A percentile compares a stretch with the other conserved stretches of the same genome.
These are phyloP conservation scores for Halophytophthora polymorphica DNA, from an alignment of 352 stramenopile genomes.

Conservation along the genomic window DNA sequence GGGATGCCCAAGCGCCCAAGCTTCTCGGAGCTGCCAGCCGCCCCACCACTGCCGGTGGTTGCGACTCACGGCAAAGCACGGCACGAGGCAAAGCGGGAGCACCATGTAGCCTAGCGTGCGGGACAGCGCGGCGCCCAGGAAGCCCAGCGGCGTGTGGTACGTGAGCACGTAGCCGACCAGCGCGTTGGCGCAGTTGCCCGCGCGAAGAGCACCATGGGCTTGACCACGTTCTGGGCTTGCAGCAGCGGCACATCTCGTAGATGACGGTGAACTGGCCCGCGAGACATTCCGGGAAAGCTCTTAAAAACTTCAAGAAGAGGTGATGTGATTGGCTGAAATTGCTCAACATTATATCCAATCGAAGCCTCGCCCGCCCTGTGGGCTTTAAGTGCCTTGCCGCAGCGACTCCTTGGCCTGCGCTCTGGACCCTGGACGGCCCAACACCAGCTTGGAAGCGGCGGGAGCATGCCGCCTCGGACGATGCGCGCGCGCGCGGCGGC, in stretches of 20 bases:
- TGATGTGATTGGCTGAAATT: neutral
- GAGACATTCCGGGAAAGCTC: no score
- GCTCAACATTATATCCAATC: neutral
- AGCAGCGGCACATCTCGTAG: no score
- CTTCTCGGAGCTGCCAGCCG: slow-evolving; percentile 42
- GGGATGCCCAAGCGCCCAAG: slow-evolving; percentile 34
- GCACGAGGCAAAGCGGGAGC: slow-evolving; percentile 45
- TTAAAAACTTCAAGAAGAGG: neutral
- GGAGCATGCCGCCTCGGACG: neutral
- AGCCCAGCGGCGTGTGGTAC: slow-evolving; percentile 61
- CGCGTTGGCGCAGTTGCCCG: slow-evolving; percentile 61
- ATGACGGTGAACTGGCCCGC: no score
- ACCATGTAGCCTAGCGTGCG: slow-evolving; percentile 54
- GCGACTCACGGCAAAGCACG: slow-evolving; percentile 41
- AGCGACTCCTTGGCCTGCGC: no score
- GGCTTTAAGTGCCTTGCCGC: no score
- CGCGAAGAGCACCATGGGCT: slow-evolving; percentile 52
- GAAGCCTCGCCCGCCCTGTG: no score
- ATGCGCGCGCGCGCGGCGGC: slow-evolving; percentile 6
- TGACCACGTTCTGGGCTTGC: slow-evolving; percentile 71
- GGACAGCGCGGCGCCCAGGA: slow-evolving; percentile 69
- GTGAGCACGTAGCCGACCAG: slow-evolving; percentile 68
- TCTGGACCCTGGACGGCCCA: no score
- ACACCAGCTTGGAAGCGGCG: no score
- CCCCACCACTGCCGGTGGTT: slow-evolving; percentile 41